Base-by-base conservation (phyloP, 345 rosid species). In the Bruguiera parviflora region DNA sequence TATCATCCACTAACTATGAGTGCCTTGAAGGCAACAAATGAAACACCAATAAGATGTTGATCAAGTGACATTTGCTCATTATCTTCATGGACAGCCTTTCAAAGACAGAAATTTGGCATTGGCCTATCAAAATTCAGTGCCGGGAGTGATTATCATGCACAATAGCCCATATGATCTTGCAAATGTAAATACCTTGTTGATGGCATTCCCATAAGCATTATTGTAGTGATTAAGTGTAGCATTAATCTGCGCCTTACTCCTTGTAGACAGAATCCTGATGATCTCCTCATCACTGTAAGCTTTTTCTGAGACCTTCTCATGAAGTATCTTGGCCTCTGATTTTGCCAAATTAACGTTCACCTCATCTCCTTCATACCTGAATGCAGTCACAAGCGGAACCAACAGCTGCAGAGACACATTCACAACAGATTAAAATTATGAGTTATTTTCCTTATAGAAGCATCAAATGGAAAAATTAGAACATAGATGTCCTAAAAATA, bases 151-250 rank as follows among this genome's bases (percentile, higher is more conserved):
- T 25, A 24, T 6, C 4, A 52, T 28, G 25, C 13, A 65, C n/a
- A 43, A 33, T n/a, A 43, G 24, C 28, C 10, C 24, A 47, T 4
- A 24, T 24, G 1, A 18, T 43, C 21, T 27, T 11, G 28, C 53
- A 21, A 24, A 62, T 29, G 63, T 39, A 5, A 58, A 27, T 71
- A 93, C 97, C 97, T 89, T 93, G 86, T 79, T 86, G 63, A 90
- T 82, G 65, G 96, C 80, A 72, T 78, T 82, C 18, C 97, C 97
- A 66, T 72, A 87, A 10, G 78, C 71, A 74, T 87, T 75, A 70
- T 90, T 90, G 82, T 85, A 93, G 79, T 85, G 89, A 77, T 90
- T 92, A 55, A 90, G 83, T 0, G 96, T 85, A 24, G 96, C 98
- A 22, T 71, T 79, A 13, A 90, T 80, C 76, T 92, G 96, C 53